Evolutionary conservation across 1,139 yeast genomes (phyloP), one percentile per base, ranked within the genome.

Genomic region (Geotrichum aggregatum): DNA sequence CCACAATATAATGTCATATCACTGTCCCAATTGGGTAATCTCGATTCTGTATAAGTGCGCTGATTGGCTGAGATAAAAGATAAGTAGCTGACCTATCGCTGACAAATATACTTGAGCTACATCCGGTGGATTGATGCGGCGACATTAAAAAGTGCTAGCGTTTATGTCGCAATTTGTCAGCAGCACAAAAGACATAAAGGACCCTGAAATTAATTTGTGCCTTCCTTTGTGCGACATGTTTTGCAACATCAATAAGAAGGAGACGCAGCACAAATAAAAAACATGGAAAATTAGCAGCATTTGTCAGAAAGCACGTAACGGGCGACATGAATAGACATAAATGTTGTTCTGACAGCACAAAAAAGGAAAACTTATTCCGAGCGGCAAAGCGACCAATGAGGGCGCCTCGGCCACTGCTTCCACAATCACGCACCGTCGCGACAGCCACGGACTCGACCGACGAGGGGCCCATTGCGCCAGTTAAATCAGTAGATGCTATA

Each of bases 51-150:
- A 24, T 19, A 26, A 13, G 11, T 11, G 24, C 8, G 21, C 11
- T 36, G 41, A 36, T 36, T 36, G 41, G 41, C 22, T 7, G 26
- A 36, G 41, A 36, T 36, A 36, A 36, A 36, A 36, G 41, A 36
- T 36, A 36, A 35, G n/a, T n/a, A 35, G 34, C 34, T 14, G n/a
- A 30, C 2, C 14, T 30, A 14, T 30, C 34, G 3, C n/a, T 3
- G 6, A 13, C 34, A 30, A 30, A 13, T 2, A 30, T 13, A 30
- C 34, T 13, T 30, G 34, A 13, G n/a, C 11, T 13, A 2, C n/a
- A 30, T 13, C 34, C 14, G 6, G 14, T 13, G 11, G n/a, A 30
- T 13, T 30, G n/a, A 30, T 30, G 6, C 34, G n/a, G n/a, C 7
- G 6, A 30, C 14, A 30, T 13, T 5, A 30, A 5, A 30, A 30